phyloP scores from a whole-genome alignment of 768 basidiomycete species.

The Kondoa subrosea region DNA sequence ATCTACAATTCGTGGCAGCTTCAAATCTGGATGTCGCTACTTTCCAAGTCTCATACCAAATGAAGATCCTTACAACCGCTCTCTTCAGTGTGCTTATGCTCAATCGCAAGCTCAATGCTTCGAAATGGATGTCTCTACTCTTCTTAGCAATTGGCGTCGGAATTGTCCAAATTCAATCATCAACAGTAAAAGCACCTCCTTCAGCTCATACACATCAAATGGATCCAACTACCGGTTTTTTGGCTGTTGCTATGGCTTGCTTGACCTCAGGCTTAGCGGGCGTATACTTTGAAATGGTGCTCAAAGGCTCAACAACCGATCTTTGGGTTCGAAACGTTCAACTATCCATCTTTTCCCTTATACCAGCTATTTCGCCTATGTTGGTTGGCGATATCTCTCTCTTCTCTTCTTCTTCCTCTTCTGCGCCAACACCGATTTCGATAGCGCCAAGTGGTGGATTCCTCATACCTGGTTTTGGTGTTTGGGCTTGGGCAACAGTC shows the following conservation, averaged over 20 bases:
- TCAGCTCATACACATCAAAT: conserved; percentile 40
- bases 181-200: conserved; percentile 22
- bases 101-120: conserved; percentile 36
- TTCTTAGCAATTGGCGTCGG: conserved; percentile 34
- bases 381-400: conserved; percentile 20
- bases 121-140: conserved; percentile 64
- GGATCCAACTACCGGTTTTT: conserved; percentile 67
- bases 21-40: conserved; percentile 87
- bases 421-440: conserved; percentile 13
- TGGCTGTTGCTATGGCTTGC: conserved; percentile 78
- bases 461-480: conserved; percentile 69
- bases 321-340: conserved; percentile 96
- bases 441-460: conserved; percentile 13
- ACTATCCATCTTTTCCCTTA: conserved; percentile 77
- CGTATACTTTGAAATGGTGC: conserved; percentile 95
- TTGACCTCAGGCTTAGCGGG: conserved; percentile 90
- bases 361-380: conserved; percentile 63
- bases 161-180: conserved; percentile 59
- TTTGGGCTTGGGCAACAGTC: conserved; percentile 83
- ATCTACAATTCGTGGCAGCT: conserved; percentile 77
- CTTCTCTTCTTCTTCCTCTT: conserved; percentile 17
- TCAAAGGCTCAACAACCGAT: conserved; percentile 74
- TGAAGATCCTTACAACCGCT: conserved; percentile 67
- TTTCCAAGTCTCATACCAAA: conserved; percentile 95
- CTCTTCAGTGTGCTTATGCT: conserved; percentile 81